These are phyloP conservation scores for Aspergillus calidoustus DNA, from an alignment of 2,329 filamentous ascomycete species.

Conservation along the genomic window DNA sequence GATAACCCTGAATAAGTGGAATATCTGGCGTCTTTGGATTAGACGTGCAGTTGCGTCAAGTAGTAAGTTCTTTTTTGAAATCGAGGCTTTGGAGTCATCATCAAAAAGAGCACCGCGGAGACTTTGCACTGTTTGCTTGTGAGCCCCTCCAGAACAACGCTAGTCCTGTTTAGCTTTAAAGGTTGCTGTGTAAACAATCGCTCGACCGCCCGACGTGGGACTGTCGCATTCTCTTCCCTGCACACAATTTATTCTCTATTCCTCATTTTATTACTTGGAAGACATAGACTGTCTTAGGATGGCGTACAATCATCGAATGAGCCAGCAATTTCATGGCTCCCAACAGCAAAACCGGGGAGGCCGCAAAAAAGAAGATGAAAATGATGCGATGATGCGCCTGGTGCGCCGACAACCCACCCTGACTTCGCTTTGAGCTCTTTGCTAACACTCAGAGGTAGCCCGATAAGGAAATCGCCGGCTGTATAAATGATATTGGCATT, in stretches of 20 bases:
- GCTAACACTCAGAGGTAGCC: constrained; percentile 47
- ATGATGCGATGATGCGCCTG: constrained; percentile 62
- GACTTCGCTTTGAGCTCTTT: neutral
- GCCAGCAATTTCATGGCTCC: constrained; percentile 54
- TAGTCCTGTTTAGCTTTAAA: constrained; percentile 31
- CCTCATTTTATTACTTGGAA: neutral
- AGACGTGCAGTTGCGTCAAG: neutral
- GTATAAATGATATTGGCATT: constrained; percentile 96
- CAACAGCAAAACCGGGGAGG: constrained; percentile 52
- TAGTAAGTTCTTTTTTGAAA: constrained; percentile 12
- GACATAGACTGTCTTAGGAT: constrained; percentile 33
- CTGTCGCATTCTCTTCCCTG: constrained; percentile 2
- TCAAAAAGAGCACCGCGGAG: constrained; percentile 28
- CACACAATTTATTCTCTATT: neutral
- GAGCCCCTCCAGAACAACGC: constrained; percentile 37
- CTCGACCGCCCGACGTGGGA: constrained; percentile 29
- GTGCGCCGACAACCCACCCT: constrained; percentile 38
- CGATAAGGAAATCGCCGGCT: constrained; percentile 85
- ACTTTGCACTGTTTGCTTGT: constrained; percentile 40
- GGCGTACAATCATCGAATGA: constrained; percentile 59
- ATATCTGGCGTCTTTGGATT: constrained; percentile 20
- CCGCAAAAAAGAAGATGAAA: constrained; percentile 62
- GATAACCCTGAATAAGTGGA: constrained; percentile 8
- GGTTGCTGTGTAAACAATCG: constrained; percentile 44
- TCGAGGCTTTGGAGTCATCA: constrained; percentile 28